Evolutionary conservation across 441 rosid species (phyloP).

Genomic region (Iberis amara): DNA sequence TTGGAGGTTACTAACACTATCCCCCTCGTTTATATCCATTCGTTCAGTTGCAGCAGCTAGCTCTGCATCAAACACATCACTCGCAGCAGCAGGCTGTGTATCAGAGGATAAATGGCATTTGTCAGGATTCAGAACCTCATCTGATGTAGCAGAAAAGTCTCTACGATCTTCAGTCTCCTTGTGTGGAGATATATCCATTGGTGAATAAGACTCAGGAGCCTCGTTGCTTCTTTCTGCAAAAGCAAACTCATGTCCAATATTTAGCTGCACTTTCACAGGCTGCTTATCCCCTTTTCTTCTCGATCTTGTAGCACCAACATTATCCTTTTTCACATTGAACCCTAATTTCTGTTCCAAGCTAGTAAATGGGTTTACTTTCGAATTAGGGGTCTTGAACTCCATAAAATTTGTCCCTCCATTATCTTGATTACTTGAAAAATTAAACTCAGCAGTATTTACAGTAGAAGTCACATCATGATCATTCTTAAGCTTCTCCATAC

Average conservation of each 20-base stretch:
- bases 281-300: slow-evolving; percentile 57
- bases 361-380: slow-evolving; percentile 38
- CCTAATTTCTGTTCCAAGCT: slow-evolving; percentile 50
- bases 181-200: slow-evolving; percentile 85
- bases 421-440: slow-evolving; percentile 41
- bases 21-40: slow-evolving; percentile 59
- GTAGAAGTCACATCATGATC: slow-evolving; percentile 30
- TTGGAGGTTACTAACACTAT: slow-evolving; percentile 35
- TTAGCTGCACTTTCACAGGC: slow-evolving; percentile 52
- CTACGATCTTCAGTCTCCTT: slow-evolving; percentile 43
- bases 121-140: slow-evolving; percentile 39
- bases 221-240: slow-evolving; percentile 43
- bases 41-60: slow-evolving; percentile 48
- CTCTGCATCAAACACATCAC: slow-evolving; percentile 50
- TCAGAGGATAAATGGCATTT: slow-evolving; percentile 32
- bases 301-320: slow-evolving; percentile 36
- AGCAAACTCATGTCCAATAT: slow-evolving; percentile 48
- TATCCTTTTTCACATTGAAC: slow-evolving; percentile 51
- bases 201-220: slow-evolving; percentile 60
- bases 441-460: slow-evolving; percentile 36
- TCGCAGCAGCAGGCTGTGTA: slow-evolving; percentile 34
- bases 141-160: slow-evolving; percentile 55
- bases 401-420: slow-evolving; percentile 31
- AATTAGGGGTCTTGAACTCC: slow-evolving; percentile 56
- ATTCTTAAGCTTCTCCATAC: slow-evolving; percentile 37